A percentile compares a stretch with the other conserved stretches of the same genome.
phyloP scores from a whole-genome alignment of 371 early-diverging fungal genomes.

The Nematocida major region DNA sequence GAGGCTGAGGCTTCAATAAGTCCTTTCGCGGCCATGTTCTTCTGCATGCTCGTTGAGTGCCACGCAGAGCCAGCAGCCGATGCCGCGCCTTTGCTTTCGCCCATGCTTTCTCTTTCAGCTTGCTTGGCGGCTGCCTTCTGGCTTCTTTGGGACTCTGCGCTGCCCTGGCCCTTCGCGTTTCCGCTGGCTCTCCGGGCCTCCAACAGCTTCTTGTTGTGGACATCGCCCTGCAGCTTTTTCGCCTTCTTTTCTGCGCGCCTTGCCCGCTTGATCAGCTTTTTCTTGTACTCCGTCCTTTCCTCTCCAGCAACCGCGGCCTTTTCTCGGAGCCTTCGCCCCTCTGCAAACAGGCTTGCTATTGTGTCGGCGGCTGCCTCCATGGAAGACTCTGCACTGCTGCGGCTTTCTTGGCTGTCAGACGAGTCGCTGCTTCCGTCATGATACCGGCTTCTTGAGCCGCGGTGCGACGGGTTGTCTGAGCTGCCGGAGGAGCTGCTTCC shows the following conservation, averaged over 20 bases:
- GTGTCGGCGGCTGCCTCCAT: background rate
- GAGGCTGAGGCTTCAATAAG: background rate
- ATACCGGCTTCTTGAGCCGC: background rate
- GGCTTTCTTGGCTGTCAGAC: too few relatives aligned
- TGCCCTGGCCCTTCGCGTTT: too few relatives aligned
- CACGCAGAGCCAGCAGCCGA: slow-evolving; percentile 13
- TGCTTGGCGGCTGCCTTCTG: background rate
- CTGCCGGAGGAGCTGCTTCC: background rate
- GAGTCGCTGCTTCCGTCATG: background rate
- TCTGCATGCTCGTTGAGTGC: slow-evolving; percentile 1
- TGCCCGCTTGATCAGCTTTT: slow-evolving; percentile 12
- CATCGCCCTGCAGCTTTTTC: background rate
- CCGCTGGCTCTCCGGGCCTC: slow-evolving; percentile 3
- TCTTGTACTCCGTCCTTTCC: background rate
- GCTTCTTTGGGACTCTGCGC: too few relatives aligned
- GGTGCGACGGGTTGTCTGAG: background rate
- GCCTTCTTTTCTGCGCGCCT: slow-evolving; percentile 8
- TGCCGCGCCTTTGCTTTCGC: background rate
- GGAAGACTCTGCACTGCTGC: too few relatives aligned
- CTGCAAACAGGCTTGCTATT: background rate
- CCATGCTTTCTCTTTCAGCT: background rate
- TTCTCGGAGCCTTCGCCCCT: background rate
- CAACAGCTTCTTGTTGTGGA: background rate
- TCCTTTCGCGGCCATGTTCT: slow-evolving; percentile 3
- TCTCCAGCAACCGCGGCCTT: background rate